Conservation (phyloP, 2,329 filamentous ascomycete genomes). For the Chaetomium globosum region DNA sequence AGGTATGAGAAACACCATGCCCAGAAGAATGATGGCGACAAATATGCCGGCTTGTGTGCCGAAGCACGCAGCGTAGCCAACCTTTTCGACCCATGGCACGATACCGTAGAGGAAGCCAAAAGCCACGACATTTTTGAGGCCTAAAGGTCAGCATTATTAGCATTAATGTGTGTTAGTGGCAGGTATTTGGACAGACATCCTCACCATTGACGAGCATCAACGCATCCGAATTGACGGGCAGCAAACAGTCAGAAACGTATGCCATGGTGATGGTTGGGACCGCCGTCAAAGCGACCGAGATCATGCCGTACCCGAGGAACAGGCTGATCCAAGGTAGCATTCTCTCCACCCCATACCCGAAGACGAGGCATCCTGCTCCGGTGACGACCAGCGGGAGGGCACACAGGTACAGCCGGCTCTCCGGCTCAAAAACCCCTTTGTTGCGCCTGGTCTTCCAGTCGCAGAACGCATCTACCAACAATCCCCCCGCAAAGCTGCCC, state of each 20-base stretch:
- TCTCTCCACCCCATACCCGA: conserved; percentile 49
- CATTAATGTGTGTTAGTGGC: background rate
- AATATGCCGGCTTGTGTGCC: conserved; percentile 40
- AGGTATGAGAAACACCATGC: conserved; percentile 37
- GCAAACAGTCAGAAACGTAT: conserved; percentile 46
- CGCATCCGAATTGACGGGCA: conserved; percentile 41
- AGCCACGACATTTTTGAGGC: conserved; percentile 51
- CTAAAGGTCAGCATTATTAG: conserved; percentile 27
- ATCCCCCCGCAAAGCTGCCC: conserved; percentile 48
- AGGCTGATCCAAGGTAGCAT: conserved; percentile 48
- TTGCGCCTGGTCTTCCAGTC: conserved; percentile 47
- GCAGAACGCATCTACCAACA: conserved; percentile 48
- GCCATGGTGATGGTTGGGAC: conserved; percentile 50
- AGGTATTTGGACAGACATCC: background rate
- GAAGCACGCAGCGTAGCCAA: conserved; percentile 39
- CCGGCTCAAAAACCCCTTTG: conserved; percentile 50
- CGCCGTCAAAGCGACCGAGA: conserved; percentile 48
- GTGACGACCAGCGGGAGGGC: conserved; percentile 47
- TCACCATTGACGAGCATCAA: conserved; percentile 42
- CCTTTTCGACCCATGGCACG: conserved; percentile 45
- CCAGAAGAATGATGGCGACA: conserved; percentile 37
- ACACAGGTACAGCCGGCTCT: conserved; percentile 47
- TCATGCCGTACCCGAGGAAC: conserved; percentile 52
- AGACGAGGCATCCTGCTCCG: conserved; percentile 48
- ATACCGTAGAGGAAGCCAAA: conserved; percentile 53